Conservation (phyloP, 345 rosid species). For the Aethionema arabicum region DNA sequence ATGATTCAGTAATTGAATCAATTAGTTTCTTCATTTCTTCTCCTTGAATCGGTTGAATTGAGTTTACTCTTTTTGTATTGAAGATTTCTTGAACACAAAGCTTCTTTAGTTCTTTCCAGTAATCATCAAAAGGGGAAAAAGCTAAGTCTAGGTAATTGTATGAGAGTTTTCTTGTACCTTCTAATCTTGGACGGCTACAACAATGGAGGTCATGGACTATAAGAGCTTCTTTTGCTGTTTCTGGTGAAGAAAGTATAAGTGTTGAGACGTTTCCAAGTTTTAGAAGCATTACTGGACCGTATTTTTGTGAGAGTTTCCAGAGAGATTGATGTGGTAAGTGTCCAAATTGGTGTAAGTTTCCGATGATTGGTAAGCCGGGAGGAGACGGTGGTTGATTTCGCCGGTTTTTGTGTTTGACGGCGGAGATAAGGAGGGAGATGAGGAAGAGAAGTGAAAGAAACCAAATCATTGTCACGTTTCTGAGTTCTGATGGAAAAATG, state of each 20-base stretch:
- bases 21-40: constrained; percentile 39
- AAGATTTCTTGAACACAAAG: constrained; percentile 37
- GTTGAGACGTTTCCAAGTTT: constrained; percentile 31
- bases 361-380: constrained; percentile 42
- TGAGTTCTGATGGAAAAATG: constrained; percentile 24
- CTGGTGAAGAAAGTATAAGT: constrained; percentile 33
- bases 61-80: constrained; percentile 20
- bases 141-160: constrained; percentile 37
- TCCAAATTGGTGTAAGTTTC: constrained; percentile 52
- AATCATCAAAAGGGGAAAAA: constrained; percentile 35
- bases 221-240: constrained; percentile 33
- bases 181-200: constrained; percentile 43
- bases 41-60: constrained; percentile 30
- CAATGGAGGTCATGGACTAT: constrained; percentile 39
- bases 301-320: constrained; percentile 26
- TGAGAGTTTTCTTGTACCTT: constrained; percentile 37
- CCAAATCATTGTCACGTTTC: constrained; percentile 29
- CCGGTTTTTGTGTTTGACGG: constrained; percentile 19
- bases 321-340: constrained; percentile 31
- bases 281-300: constrained; percentile 35
- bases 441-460: constrained; percentile 26
- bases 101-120: constrained; percentile 43
- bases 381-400: constrained; percentile 38
- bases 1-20: constrained; percentile 31
- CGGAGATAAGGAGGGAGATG: constrained; percentile 13